phyloP scores from a whole-genome alignment of 2,329 filamentous ascomycete species.

The Dactylonectria estremocensis region DNA sequence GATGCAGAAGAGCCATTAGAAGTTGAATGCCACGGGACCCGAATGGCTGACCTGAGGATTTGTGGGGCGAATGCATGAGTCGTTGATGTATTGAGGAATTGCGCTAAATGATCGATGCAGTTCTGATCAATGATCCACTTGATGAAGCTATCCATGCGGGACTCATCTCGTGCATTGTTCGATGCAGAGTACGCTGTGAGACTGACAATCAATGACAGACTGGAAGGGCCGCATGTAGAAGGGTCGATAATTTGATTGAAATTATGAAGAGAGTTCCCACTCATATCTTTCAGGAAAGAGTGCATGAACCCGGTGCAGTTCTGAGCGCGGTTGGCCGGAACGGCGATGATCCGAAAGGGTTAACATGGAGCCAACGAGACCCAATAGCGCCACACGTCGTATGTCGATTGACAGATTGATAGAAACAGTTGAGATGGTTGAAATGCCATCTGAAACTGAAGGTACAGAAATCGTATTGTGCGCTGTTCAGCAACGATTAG shows the following conservation, averaged over 20 bases:
- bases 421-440: no score
- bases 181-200: conserved; percentile 7
- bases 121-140: conserved; percentile 5
- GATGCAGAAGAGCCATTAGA: conserved; percentile 11
- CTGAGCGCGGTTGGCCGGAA: no score
- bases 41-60: conserved; percentile 14
- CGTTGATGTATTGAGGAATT: background rate
- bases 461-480: no score
- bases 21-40: conserved; percentile 1
- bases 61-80: conserved; percentile 13
- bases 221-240: background rate
- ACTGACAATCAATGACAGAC: conserved; percentile 1
- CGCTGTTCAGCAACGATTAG: no score
- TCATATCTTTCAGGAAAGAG: conserved; percentile 4
- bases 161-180: background rate
- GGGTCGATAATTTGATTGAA: background rate
- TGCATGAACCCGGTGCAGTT: background rate
- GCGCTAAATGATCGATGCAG: background rate
- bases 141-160: conserved; percentile 1
- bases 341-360: no score
- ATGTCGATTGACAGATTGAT: no score
- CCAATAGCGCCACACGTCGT: no score
- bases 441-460: no score
- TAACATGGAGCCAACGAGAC: no score
- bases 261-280: conserved; percentile 4